Evolutionary conservation across 257 asterid species (phyloP), one percentile per base, ranked within the genome.

Genomic region (Ophiorrhiza pumila): DNA sequence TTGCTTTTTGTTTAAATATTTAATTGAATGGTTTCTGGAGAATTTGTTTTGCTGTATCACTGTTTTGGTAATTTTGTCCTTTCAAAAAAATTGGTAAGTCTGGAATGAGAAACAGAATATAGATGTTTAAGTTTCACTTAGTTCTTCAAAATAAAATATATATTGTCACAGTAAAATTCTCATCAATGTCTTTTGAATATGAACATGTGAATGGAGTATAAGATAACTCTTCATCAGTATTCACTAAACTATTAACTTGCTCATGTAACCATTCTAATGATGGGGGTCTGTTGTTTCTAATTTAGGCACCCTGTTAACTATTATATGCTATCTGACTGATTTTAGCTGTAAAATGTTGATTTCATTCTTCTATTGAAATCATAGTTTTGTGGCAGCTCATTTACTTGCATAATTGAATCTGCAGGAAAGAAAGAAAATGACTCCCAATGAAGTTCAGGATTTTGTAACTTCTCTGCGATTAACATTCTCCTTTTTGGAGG

Each of bases 391-490:
- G 56, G 59, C 31, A 2, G 81, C 43, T 71, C 45, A 64, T 45
- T 66, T 50, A 42, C 73, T 62, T 67, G 45, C 65, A 64, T 68
- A 45, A 68, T 25, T 25, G 55, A 58, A 42, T 80, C 45, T 81
- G 58, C 73, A 91, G 97, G 98, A 94, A 80, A 82, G 97, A 80
- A 91, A 85, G 88, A 65, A 81, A 46, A 94, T 94, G 98, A 80
- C 71, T 79, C 77, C 89, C 4, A 78, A 76, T 67, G 93, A 94
- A 81, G 88, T 87, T 45, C 94, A 69, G 63, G 83, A 83, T 74
- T 94, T 67, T 42, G 98, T 91, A 65, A 80, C 76, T 71, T 76
- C 96, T 53, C 88, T 94, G 57, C 93, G 96, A 71, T 84, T 95
- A 41, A 84, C 91, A 3, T 89, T 94, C 86, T 81, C 91, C 35